Conservation (phyloP, 805 yeast genomes). For the Kuraishia hungarica region DNA sequence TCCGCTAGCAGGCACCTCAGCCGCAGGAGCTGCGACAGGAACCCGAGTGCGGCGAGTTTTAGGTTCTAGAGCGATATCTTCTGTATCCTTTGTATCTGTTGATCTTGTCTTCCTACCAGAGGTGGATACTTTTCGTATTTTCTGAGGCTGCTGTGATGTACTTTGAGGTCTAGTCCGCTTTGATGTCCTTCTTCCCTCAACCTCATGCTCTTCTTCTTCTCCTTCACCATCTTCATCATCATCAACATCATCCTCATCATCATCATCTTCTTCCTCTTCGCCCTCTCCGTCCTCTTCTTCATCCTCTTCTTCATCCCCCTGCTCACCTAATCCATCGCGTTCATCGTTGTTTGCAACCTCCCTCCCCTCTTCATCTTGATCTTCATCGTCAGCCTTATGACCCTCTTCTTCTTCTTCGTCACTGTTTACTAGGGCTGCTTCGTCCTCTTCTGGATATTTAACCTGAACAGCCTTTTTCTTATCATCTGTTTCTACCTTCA, state of each 20-base stretch:
- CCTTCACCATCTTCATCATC: neutral
- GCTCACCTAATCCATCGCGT: neutral
- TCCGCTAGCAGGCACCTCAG: neutral
- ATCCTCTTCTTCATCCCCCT: conserved; percentile 3
- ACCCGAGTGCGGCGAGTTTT: neutral
- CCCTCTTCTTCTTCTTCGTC: conserved; percentile 8
- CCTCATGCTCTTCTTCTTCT: conserved; percentile 1
- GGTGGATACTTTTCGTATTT: conserved; percentile 4
- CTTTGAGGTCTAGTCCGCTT: neutral
- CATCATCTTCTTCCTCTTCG: neutral
- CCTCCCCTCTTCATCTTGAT: conserved; percentile 5
- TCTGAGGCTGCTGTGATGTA: neutral
- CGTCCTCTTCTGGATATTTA: neutral
- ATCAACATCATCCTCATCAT: neutral
- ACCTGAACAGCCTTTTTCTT: neutral
- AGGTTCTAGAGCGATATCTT: conserved; percentile 7
- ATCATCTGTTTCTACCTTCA: neutral
- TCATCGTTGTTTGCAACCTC: neutral
- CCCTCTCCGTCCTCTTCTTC: conserved; percentile 1
- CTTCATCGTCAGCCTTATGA: conserved; percentile 3
- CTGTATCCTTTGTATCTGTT: conserved; percentile 8
- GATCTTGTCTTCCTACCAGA: conserved; percentile 10
- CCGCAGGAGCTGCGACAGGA: neutral
- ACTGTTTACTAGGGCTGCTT: neutral
- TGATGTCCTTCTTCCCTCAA: neutral